phyloP scores from a whole-genome alignment of 768 basidiomycete genomes.

The Phylloporus sp. region DNA sequence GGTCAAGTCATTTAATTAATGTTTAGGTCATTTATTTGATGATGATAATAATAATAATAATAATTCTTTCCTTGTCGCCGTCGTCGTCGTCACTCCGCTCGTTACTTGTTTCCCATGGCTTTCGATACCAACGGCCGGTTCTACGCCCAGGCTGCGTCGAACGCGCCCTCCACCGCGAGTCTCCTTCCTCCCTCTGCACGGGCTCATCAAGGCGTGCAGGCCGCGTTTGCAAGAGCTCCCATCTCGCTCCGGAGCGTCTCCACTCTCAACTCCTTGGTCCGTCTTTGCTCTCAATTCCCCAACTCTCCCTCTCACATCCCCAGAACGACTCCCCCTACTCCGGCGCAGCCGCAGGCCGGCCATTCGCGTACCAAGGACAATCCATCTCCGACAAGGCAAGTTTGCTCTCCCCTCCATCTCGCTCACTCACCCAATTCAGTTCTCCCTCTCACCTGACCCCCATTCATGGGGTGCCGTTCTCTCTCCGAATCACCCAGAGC shows the following conservation, averaged over 20 bases:
- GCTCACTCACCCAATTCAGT: constrained; percentile 36
- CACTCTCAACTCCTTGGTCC: constrained; percentile 41
- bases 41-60: no score
- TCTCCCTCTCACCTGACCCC: constrained; percentile 70
- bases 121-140: constrained; percentile 32
- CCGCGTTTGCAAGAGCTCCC: constrained; percentile 41
- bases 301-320: neutral
- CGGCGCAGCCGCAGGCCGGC: constrained; percentile 30
- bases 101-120: constrained; percentile 25
- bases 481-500: constrained; percentile 50
- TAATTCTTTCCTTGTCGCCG: no score
- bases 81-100: constrained; percentile 11
- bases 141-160: constrained; percentile 36
- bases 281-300: constrained; percentile 3
- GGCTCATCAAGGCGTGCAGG: constrained; percentile 33
- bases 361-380: constrained; percentile 24
- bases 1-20: no score
- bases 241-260: constrained; percentile 32
- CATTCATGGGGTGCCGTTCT: constrained; percentile 66
- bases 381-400: constrained; percentile 60
- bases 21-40: no score
- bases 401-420: neutral
- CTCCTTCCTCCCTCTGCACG: constrained; percentile 40
- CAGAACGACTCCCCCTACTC: constrained; percentile 41
- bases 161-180: constrained; percentile 48